A percentile compares a stretch with the other conserved stretches of the same genome.
phyloP scores from a whole-genome alignment of 129 eudicot genomes.

The Cynara cardunculus region DNA sequence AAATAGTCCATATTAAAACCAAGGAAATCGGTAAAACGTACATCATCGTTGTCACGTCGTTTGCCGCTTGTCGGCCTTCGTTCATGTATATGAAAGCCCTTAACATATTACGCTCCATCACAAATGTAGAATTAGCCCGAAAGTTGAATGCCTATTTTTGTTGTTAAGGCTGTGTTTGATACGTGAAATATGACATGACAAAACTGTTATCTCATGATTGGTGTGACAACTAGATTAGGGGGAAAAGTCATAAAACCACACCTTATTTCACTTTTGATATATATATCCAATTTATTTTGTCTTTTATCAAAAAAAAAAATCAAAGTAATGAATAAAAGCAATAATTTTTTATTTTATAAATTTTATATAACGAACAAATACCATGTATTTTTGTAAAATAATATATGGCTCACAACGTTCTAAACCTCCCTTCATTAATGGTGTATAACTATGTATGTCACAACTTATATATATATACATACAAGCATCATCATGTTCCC shows the following conservation, averaged over 20 bases:
- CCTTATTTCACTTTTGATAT: too few species aligned
- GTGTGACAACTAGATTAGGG: neutral
- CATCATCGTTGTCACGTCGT: neutral
- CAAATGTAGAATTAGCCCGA: neutral
- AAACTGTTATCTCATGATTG: neutral
- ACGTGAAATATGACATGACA: neutral
- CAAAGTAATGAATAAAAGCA: neutral
- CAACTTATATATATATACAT: conserved; percentile 8
- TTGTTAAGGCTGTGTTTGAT: neutral
- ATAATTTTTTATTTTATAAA: too few species aligned
- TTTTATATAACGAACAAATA: too few species aligned
- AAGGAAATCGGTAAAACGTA: neutral
- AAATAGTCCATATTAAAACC: neutral
- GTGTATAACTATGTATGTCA: neutral
- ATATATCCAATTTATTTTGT: too few species aligned
- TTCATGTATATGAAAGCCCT: neutral
- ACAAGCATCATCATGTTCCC: neutral
- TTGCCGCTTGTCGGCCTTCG: neutral
- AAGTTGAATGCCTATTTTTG: neutral
- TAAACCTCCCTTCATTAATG: neutral
- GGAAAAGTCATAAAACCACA: too few species aligned
- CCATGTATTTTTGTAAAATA: too few species aligned
- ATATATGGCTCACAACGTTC: neutral
- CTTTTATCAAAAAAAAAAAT: too few species aligned
- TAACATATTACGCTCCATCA: neutral